phyloP scores from a whole-genome alignment of 2,329 filamentous ascomycete species.

The Diaporthe capsici region DNA sequence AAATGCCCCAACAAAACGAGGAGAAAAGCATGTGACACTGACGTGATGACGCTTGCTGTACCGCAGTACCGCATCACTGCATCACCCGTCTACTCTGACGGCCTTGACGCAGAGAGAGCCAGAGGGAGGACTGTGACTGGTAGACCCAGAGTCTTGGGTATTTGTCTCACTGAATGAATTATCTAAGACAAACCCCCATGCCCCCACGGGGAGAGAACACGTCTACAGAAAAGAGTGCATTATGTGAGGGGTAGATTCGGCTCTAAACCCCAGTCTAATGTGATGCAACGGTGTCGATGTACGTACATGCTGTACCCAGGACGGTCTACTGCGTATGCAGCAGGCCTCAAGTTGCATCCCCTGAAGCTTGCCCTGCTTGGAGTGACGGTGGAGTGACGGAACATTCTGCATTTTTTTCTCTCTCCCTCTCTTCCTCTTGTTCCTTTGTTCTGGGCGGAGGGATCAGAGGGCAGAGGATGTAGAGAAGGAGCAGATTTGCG shows the following conservation, averaged over 20 bases:
- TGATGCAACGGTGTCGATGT: constrained; percentile 20
- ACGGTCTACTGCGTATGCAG: not conserved
- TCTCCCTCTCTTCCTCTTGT: too few species aligned
- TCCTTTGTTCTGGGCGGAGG: not conserved
- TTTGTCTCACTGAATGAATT: constrained; percentile 1
- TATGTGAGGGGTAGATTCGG: constrained; percentile 28
- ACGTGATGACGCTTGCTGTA: constrained; percentile 11
- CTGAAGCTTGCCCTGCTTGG: not conserved
- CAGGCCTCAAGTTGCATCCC: not conserved
- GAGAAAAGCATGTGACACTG: constrained; percentile 28
- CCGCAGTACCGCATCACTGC: not conserved
- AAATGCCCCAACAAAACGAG: constrained; percentile 23
- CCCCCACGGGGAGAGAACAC: constrained; percentile 11
- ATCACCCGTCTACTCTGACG: not conserved
- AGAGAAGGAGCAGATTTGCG: not conserved
- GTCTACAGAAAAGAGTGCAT: constrained; percentile 22
- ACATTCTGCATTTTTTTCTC: too few species aligned
- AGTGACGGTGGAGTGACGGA: not conserved
- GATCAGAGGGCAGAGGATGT: not conserved
- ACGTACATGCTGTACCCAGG: not conserved
- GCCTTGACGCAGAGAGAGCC: not conserved
- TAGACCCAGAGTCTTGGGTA: not conserved
- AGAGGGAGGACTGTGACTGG: not conserved
- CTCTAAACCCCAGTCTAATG: constrained; percentile 23
- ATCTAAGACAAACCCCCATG: constrained; percentile 31